A percentile compares a stretch with the other conserved stretches of the same genome.
phyloP scores from a whole-genome alignment of 23 red algal genomes.

The Gracilaria domingensis region DNA sequence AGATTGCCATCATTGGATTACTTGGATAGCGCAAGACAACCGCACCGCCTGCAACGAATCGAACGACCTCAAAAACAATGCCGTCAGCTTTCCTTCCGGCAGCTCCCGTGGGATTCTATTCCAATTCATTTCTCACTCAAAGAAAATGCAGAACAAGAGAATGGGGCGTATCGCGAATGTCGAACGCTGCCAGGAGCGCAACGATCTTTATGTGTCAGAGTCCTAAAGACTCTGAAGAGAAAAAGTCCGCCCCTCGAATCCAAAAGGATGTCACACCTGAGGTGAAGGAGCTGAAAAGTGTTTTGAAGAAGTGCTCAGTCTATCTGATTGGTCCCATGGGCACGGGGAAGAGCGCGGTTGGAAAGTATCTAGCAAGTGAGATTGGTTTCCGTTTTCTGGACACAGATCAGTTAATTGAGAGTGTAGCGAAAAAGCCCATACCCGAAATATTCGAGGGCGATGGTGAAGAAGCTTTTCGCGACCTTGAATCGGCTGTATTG shows the following conservation, averaged over 20 bases:
- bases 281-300: conserved; percentile 47
- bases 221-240: background rate
- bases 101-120: background rate
- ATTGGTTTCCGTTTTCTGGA: conserved; percentile 83
- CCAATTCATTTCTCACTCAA: background rate
- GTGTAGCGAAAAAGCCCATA: conserved; percentile 52
- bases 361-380: conserved; percentile 54
- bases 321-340: conserved; percentile 96
- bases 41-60: background rate
- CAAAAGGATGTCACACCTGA: background rate
- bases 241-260: background rate
- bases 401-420: conserved; percentile 81
- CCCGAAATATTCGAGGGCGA: conserved; percentile 81
- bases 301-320: conserved; percentile 70
- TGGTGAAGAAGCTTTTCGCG: conserved; percentile 89
- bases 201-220: conserved; percentile 10
- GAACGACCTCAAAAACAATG: background rate
- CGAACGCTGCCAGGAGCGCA: background rate
- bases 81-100: background rate
- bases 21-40: background rate
- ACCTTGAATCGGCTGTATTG: conserved; percentile 76
- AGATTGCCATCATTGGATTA: background rate
- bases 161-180: background rate
- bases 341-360: conserved; percentile 80
- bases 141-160: background rate